Percentiles rank a stretch among this genome's conserved stretches.
phyloP scores from a whole-genome alignment of 441 rosid genomes.

The Jatropha multifida region DNA sequence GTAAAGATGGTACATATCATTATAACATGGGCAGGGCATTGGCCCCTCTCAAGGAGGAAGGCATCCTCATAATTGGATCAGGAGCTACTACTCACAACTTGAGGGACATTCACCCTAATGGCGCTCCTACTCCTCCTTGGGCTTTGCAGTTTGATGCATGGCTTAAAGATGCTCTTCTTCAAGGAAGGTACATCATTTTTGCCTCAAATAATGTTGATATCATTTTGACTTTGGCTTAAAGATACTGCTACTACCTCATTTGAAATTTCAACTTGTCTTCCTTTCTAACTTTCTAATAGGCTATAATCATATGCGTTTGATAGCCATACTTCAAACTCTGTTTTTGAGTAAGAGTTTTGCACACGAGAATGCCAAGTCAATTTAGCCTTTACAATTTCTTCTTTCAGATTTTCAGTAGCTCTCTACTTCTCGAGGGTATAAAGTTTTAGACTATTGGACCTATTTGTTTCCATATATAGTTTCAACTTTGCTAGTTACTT shows the following conservation, averaged over 20 bases:
- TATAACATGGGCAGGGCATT: constrained; percentile 86
- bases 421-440: not conserved
- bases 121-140: constrained; percentile 47
- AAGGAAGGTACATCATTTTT: constrained; percentile 56
- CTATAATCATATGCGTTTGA: no score
- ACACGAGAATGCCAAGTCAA: no score
- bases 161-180: constrained; percentile 73
- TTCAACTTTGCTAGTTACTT: not conserved
- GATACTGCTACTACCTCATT: not conserved
- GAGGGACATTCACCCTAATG: constrained; percentile 32
- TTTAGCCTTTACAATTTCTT: no score
- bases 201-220: not conserved
- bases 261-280: not conserved
- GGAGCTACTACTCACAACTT: constrained; percentile 83
- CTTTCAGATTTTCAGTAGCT: not conserved
- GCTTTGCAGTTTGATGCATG: constrained; percentile 72
- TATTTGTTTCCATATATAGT: not conserved
- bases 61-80: constrained; percentile 81
- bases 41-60: constrained; percentile 78
- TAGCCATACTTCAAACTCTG: no score
- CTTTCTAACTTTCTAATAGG: not conserved
- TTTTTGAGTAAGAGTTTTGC: no score
- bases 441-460: not conserved
- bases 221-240: not conserved
- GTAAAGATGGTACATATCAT: constrained; percentile 58